Evolutionary conservation across 2,329 filamentous ascomycete genomes (phyloP).

Genomic region (Thelonectria blattea): DNA sequence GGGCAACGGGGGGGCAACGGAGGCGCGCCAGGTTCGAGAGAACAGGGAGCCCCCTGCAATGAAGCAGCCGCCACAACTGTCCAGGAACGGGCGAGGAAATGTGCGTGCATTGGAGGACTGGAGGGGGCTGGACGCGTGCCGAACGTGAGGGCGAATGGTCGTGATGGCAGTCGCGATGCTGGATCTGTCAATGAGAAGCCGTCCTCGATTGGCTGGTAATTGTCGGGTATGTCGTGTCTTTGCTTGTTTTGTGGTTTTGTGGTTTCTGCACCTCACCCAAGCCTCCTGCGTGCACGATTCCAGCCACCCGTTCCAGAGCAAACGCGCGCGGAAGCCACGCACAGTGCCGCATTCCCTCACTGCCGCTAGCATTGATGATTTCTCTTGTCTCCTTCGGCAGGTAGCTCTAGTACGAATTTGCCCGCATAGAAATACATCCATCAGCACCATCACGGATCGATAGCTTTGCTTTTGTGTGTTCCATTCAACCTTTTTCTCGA

Average conservation of each 20-base stretch:
- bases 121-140: conserved; percentile 19
- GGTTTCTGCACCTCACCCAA: neutral
- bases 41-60: conserved; percentile 10
- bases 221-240: conserved; percentile 1
- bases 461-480: no score
- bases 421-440: no score
- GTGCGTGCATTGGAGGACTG: neutral
- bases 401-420: no score
- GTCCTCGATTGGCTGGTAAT: conserved; percentile 23
- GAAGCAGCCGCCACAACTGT: neutral
- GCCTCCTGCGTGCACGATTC: neutral
- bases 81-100: neutral
- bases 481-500: no score
- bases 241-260: conserved; percentile 30
- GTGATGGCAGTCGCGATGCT: conserved; percentile 3
- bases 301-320: conserved; percentile 5
- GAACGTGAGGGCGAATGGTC: conserved; percentile 13
- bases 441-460: no score
- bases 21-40: neutral
- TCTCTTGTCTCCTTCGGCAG: neutral
- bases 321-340: neutral
- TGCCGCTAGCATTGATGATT: neutral
- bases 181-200: neutral
- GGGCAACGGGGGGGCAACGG: neutral
- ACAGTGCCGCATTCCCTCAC: neutral